These are phyloP conservation scores for Fomitopsis pinicola DNA, from an alignment of 1,284 basidiomycete species.

Conservation along the genomic window DNA sequence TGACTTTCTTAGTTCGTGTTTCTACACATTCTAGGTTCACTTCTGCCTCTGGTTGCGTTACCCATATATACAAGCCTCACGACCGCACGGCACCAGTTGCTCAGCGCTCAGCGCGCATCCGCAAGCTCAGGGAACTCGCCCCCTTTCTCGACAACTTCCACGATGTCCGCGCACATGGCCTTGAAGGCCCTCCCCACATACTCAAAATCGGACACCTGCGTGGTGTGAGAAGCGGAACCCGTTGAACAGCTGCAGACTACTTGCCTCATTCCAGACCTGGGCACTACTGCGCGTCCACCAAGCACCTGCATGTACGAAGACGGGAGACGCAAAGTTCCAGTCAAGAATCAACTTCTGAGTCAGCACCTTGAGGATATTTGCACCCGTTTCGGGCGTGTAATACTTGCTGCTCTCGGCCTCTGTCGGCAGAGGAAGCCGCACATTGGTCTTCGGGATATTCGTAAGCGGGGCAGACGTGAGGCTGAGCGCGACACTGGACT, in stretches of 20 bases:
- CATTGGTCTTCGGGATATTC: constrained; percentile 31
- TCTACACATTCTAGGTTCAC: too few relatives aligned
- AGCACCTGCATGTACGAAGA: constrained; percentile 46
- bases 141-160: constrained; percentile 6
- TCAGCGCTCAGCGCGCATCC: not conserved
- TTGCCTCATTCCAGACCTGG: constrained; percentile 67
- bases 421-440: constrained; percentile 24
- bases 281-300: constrained; percentile 74
- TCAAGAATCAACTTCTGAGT: constrained; percentile 35
- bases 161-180: constrained; percentile 18
- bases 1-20: too few relatives aligned
- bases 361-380: constrained; percentile 31
- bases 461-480: not conserved
- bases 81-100: not conserved
- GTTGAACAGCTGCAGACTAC: not conserved
- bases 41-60: too few relatives aligned
- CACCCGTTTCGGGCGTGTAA: constrained; percentile 15
- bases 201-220: constrained; percentile 48
- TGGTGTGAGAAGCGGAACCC: not conserved
- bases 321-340: constrained; percentile 41
- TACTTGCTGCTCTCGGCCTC: constrained; percentile 13
- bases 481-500: constrained; percentile 10
- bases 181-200: constrained; percentile 20
- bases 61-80: too few relatives aligned
- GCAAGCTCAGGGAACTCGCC: not conserved